Evolutionary conservation across 768 basidiomycete genomes (phyloP), one percentile per base, ranked within the genome.

Genomic region (Kwoniella pini): DNA sequence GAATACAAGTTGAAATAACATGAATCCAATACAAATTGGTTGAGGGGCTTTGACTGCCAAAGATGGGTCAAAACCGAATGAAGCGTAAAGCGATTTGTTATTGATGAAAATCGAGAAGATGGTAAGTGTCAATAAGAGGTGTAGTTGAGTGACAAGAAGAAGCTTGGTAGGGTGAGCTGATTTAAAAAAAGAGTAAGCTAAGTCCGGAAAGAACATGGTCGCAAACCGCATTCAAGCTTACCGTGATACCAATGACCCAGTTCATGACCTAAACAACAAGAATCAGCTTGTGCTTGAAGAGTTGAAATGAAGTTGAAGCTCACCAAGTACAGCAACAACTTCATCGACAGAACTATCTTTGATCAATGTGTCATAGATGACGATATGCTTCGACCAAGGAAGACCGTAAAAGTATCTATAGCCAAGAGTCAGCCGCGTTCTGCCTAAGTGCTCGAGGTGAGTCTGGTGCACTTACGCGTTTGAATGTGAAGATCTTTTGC

Each of bases 321-420:
- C 38, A 79, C 80, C 87, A 42, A 97, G 84, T n/a, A 99, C 92
- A 30, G 96, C 95, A 69, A 97, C 95, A 27, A 99, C 91, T 77
- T 97, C 91, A 24, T 91, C 89, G 0, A 93, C 85, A 69, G 87
- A 85, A 77, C 86, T 88, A 71, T 97, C 86, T 73, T 94, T 87
- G 79, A 98, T 92, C 65, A 99, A 84, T 0, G 95, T 98, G 70
- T 99, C 96, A 71, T 92, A 99, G 73, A 99, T 89, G 77, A 98
- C 91, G 88, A 78, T 78, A 50, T 80, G 80, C 70, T 81, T 80
- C 4, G 71, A 71, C 72, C 92, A 94, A 1, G 94, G 95, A 12
- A 97, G 84, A 60, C 95, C 95, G 66, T 92, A 97, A 83, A 97
- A 97, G 81, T 96, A 98, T n/a, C 94, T 75, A 12, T 9, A 10